phyloP scores from a whole-genome alignment of 352 stramenopile species.

The Phytophthora ohioensis region DNA sequence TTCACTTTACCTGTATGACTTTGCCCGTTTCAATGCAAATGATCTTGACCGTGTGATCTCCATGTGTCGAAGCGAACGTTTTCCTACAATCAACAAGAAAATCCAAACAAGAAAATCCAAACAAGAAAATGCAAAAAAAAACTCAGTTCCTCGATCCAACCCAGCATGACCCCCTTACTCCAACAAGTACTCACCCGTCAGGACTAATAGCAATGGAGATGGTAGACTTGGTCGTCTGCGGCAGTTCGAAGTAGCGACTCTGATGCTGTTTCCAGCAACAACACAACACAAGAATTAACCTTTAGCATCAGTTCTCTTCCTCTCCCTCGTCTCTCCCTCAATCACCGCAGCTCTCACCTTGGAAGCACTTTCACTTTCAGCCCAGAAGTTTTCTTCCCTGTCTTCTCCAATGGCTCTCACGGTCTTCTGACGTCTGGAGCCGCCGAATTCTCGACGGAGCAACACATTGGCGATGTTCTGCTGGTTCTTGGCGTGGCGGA shows the following conservation, averaged over 20 bases:
- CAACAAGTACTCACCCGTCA: conserved; percentile 60
- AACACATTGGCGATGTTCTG: conserved; percentile 78
- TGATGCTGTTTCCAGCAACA: conserved; percentile 59
- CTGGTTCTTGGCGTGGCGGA: conserved; percentile 66
- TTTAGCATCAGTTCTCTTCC: conserved; percentile 2
- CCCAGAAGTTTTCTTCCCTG: conserved; percentile 77
- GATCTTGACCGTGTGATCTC: conserved; percentile 99
- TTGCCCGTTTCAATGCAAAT: conserved; percentile 92
- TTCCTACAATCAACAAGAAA: conserved; percentile 51
- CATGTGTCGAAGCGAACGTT: conserved; percentile 97
- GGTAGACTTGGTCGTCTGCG: conserved; percentile 87
- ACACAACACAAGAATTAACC: conserved; percentile 5
- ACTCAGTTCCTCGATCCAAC: conserved; percentile 4
- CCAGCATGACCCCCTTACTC: not conserved
- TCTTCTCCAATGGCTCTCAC: conserved; percentile 57
- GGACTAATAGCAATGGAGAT: conserved; percentile 91
- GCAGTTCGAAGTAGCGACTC: conserved; percentile 87
- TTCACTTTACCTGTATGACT: conserved; percentile 73
- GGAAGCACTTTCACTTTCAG: conserved; percentile 74
- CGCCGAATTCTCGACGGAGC: conserved; percentile 65
- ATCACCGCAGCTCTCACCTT: conserved; percentile 55
- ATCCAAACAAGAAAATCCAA: not conserved
- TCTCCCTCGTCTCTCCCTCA: not conserved
- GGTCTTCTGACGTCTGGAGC: conserved; percentile 49
- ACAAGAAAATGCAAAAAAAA: too few species aligned